Conservation (phyloP, 2,329 filamentous ascomycete genomes). For the Xenoacremonium recifei region DNA sequence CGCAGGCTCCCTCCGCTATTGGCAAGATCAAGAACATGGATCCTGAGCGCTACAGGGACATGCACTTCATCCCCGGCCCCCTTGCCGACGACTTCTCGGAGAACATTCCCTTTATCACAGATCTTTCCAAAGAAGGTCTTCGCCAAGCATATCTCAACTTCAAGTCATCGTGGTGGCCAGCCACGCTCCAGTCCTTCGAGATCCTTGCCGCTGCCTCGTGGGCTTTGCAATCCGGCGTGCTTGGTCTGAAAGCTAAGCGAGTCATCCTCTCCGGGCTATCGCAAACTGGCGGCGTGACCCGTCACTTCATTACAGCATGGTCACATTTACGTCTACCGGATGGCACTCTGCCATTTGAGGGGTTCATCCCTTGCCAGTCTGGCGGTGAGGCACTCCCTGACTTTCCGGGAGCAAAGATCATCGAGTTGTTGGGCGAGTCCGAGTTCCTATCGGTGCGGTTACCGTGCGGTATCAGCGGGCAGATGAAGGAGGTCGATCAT, state of each 20-base stretch:
- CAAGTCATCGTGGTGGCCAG: constrained; percentile 17
- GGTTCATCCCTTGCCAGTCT: constrained; percentile 15
- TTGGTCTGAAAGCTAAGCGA: constrained; percentile 9
- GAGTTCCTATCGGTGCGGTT: constrained; percentile 15
- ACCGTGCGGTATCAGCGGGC: constrained; percentile 13
- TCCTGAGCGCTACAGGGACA: constrained; percentile 12
- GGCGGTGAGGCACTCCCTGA: constrained; percentile 13
- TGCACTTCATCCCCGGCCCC: constrained; percentile 13
- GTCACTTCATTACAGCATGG: constrained; percentile 9
- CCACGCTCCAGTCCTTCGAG: constrained; percentile 13
- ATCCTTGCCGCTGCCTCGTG: constrained; percentile 13
- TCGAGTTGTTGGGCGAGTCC: constrained; percentile 15
- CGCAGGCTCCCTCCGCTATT: constrained; percentile 14
- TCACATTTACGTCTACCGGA: constrained; percentile 13
- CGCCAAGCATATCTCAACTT: constrained; percentile 10
- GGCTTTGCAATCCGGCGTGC: constrained; percentile 8
- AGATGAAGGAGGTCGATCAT: constrained; percentile 11
- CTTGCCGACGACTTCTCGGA: constrained; percentile 8
- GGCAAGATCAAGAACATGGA: constrained; percentile 14
- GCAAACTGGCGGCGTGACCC: constrained; percentile 13
- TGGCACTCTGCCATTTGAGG: constrained; percentile 13
- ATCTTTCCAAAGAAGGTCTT: constrained; percentile 12
- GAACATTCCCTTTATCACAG: constrained; percentile 10
- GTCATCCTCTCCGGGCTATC: constrained; percentile 13
- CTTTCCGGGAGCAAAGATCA: constrained; percentile 8